Evolutionary conservation across 2,329 filamentous ascomycete species (phyloP).

Genomic region (Lachnellula occidentalis): DNA sequence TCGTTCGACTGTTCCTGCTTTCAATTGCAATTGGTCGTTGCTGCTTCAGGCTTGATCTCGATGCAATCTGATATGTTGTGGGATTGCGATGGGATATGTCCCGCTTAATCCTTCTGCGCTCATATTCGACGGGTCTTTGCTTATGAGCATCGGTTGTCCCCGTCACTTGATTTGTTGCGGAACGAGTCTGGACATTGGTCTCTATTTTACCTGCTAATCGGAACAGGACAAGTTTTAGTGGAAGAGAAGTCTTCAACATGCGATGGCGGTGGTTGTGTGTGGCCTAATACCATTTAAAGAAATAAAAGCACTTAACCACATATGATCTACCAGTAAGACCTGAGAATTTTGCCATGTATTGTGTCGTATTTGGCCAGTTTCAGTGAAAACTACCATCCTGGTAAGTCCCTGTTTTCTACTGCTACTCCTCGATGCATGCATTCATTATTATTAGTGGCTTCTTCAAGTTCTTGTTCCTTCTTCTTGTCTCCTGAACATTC

Average conservation of each 20-base stretch:
- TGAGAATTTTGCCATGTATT: too few species aligned
- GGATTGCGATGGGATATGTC: background rate
- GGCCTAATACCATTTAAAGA: background rate
- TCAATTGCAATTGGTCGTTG: slow-evolving; percentile 13
- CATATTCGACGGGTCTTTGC: slow-evolving; percentile 1
- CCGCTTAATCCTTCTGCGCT: background rate
- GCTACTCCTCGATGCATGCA: too few species aligned
- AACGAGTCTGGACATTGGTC: slow-evolving; percentile 9
- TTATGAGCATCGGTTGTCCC: slow-evolving; percentile 7
- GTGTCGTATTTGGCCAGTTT: too few species aligned
- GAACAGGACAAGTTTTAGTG: slow-evolving; percentile 3
- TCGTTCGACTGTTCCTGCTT: background rate
- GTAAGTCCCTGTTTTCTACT: too few species aligned
- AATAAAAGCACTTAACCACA: slow-evolving; percentile 2
- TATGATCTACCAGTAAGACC: background rate
- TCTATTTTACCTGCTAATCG: slow-evolving; percentile 8
- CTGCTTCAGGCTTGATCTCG: slow-evolving; percentile 1
- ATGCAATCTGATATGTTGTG: background rate
- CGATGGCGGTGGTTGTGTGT: background rate
- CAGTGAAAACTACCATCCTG: too few species aligned
- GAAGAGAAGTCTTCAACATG: slow-evolving; percentile 3
- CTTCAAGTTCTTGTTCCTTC: slow-evolving; percentile 30
- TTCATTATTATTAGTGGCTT: too few species aligned
- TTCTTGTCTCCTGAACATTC: slow-evolving; percentile 48
- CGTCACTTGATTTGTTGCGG: slow-evolving; percentile 16